These are phyloP conservation scores for Termitomyces sp. DNA, from an alignment of 768 basidiomycete species.

Conservation along the genomic window DNA sequence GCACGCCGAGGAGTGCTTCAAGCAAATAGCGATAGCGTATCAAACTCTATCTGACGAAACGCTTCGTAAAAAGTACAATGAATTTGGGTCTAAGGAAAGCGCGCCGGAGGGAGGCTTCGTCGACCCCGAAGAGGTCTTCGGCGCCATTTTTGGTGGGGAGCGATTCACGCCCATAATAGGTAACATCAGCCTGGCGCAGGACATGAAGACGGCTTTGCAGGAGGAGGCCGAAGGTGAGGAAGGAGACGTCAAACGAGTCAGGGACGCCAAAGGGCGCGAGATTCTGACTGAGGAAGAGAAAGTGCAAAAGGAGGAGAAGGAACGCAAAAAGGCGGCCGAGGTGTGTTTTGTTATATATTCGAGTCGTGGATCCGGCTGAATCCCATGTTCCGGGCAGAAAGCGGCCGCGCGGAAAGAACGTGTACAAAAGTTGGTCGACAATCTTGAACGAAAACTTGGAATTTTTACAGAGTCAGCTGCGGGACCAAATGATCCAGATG, in stretches of 20 bases:
- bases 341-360: conserved; percentile 28
- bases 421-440: conserved; percentile 69
- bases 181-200: conserved; percentile 77
- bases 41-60: conserved; percentile 76
- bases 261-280: conserved; percentile 47
- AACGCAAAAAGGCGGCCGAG: conserved; percentile 60
- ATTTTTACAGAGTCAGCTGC: conserved; percentile 85
- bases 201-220: conserved; percentile 91
- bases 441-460: conserved; percentile 74
- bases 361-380: background rate
- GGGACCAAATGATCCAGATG: conserved; percentile 62
- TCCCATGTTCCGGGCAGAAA: conserved; percentile 43
- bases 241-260: conserved; percentile 46
- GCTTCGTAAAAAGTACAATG: conserved; percentile 83
- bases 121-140: conserved; percentile 79
- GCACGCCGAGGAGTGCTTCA: conserved; percentile 81
- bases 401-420: conserved; percentile 73
- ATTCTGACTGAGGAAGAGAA: conserved; percentile 66
- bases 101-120: conserved; percentile 82
- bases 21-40: conserved; percentile 85
- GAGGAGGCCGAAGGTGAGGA: conserved; percentile 64
- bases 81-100: conserved; percentile 82
- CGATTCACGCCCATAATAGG: conserved; percentile 85
- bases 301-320: conserved; percentile 69
- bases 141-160: conserved; percentile 87